phyloP scores from a whole-genome alignment of 1,139 yeast species.

The Wickerhamomyces sp. region DNA sequence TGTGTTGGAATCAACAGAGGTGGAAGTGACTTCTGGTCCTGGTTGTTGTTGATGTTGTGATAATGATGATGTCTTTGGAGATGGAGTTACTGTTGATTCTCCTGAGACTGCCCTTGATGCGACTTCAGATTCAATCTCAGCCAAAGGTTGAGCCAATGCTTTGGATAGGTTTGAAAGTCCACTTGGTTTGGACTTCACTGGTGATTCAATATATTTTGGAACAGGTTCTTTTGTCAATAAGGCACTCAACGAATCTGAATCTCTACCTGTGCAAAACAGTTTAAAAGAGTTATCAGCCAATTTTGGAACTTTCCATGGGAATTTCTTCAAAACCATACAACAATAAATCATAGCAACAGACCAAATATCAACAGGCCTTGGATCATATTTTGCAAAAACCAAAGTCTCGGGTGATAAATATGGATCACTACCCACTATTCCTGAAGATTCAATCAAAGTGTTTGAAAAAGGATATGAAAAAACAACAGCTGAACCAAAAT shows the following conservation, averaged over 20 bases:
- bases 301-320: slow-evolving; percentile 98
- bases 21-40: neutral
- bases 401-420: slow-evolving; percentile 93
- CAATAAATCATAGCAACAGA: slow-evolving; percentile 88
- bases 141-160: slow-evolving; percentile 31
- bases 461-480: slow-evolving; percentile 87
- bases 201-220: slow-evolving; percentile 28
- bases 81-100: neutral
- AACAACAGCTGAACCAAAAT: slow-evolving; percentile 93
- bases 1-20: neutral
- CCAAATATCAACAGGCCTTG: slow-evolving; percentile 95
- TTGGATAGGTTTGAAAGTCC: slow-evolving; percentile 22
- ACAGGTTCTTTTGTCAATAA: slow-evolving; percentile 33
- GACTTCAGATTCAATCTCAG: slow-evolving; percentile 13
- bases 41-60: neutral
- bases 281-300: slow-evolving; percentile 79
- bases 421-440: slow-evolving; percentile 93
- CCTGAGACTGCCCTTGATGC: slow-evolving; percentile 1
- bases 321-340: slow-evolving; percentile 89
- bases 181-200: slow-evolving; percentile 8
- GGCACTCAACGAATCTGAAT: slow-evolving; percentile 35
- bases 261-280: slow-evolving; percentile 38
- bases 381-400: slow-evolving; percentile 76
- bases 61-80: neutral
- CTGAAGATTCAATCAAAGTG: slow-evolving; percentile 74